Percentiles rank a stretch among this genome's conserved stretches.
phyloP scores from a whole-genome alignment of 2,329 filamentous ascomycete species.

The Rutstroemia sp. region DNA sequence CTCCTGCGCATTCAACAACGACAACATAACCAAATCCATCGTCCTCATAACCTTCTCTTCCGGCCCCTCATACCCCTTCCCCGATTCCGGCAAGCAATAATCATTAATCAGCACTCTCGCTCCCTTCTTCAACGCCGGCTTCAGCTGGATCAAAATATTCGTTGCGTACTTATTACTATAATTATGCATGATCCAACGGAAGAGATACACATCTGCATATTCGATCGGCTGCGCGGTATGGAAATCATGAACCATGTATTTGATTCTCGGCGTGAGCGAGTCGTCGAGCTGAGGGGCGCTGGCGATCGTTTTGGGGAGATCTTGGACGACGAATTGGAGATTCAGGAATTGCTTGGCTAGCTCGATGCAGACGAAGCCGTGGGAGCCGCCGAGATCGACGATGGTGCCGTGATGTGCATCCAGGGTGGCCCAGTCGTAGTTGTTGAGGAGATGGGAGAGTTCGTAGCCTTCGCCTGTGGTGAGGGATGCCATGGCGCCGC shows the following conservation, averaged over 20 bases:
- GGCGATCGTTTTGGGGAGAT: constrained; percentile 40
- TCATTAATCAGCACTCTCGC: constrained; percentile 32
- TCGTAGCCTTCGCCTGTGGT: constrained; percentile 51
- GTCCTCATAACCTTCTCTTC: constrained; percentile 40
- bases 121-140: constrained; percentile 48
- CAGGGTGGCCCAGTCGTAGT: constrained; percentile 45
- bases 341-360: constrained; percentile 43
- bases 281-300: constrained; percentile 39
- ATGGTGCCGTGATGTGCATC: constrained; percentile 39
- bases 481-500: constrained; percentile 46
- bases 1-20: constrained; percentile 44
- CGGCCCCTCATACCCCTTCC: constrained; percentile 33
- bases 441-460: constrained; percentile 43
- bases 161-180: constrained; percentile 47
- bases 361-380: constrained; percentile 49
- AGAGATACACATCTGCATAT: constrained; percentile 49
- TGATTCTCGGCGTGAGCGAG: constrained; percentile 34
- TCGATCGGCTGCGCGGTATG: constrained; percentile 47
- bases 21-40: constrained; percentile 47
- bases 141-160: constrained; percentile 41
- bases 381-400: constrained; percentile 52
- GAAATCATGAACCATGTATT: constrained; percentile 44
- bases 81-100: constrained; percentile 36
- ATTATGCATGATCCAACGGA: constrained; percentile 56
- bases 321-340: constrained; percentile 49